These are phyloP conservation scores for Saccharomyces hybrid DNA, from an alignment of 1,139 yeast species.

Conservation along the genomic window DNA sequence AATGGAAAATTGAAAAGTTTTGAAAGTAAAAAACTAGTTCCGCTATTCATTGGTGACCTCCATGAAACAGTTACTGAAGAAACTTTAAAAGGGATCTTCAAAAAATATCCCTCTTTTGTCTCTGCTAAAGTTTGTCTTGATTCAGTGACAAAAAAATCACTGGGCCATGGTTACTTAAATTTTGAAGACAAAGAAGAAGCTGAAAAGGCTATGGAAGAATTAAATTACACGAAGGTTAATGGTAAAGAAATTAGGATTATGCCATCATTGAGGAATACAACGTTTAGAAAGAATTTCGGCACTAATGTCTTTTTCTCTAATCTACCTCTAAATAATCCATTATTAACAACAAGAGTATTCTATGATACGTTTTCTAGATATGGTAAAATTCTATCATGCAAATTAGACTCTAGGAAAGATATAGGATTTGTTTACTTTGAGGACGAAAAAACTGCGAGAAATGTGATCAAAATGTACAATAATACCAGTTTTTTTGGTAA, in stretches of 20 bases:
- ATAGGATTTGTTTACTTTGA: slow-evolving; percentile 43
- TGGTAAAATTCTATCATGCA: slow-evolving; percentile 42
- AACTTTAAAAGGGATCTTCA: slow-evolving; percentile 33
- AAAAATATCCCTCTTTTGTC: slow-evolving; percentile 34
- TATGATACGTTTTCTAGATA: slow-evolving; percentile 38
- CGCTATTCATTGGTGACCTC: slow-evolving; percentile 43
- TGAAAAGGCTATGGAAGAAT: slow-evolving; percentile 37
- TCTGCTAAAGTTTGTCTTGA: slow-evolving; percentile 44
- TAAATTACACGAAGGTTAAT: slow-evolving; percentile 38
- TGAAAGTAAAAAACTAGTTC: not conserved
- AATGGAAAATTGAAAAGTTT: not conserved
- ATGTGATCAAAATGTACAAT: slow-evolving; percentile 35
- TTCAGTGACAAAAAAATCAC: slow-evolving; percentile 34
- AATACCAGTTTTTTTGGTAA: slow-evolving; percentile 30
- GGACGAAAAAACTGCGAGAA: slow-evolving; percentile 34
- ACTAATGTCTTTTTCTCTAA: slow-evolving; percentile 27
- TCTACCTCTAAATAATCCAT: slow-evolving; percentile 32
- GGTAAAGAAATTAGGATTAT: slow-evolving; percentile 44
- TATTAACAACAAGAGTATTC: slow-evolving; percentile 36
- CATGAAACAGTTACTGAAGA: slow-evolving; percentile 36
- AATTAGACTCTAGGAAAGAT: slow-evolving; percentile 36
- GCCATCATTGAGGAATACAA: slow-evolving; percentile 39
- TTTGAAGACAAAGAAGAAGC: slow-evolving; percentile 36
- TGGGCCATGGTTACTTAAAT: slow-evolving; percentile 49
- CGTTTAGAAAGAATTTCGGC: slow-evolving; percentile 26